Evolutionary conservation across 176 grass and related monocot species (phyloP).

Genomic region (Juncus effusus): DNA sequence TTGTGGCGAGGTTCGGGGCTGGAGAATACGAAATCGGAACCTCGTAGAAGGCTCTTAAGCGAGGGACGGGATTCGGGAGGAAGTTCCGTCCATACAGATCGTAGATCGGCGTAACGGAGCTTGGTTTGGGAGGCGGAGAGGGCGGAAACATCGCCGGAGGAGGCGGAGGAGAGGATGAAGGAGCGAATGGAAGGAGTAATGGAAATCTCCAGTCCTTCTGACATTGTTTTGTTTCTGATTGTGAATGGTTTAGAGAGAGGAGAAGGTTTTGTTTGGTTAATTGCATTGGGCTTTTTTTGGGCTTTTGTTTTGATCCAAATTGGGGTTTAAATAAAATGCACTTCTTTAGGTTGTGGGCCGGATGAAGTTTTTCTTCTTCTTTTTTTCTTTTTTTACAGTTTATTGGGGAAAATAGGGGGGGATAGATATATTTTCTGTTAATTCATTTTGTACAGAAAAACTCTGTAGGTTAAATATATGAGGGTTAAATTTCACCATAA

Average conservation of each 20-base stretch:
- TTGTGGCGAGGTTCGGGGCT: constrained; percentile 78
- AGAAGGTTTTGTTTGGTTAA: constrained; percentile 17
- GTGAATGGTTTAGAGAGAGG: background rate
- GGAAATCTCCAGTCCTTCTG: constrained; percentile 41
- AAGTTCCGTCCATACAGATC: constrained; percentile 60
- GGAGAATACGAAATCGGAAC: constrained; percentile 48
- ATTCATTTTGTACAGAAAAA: too few species aligned
- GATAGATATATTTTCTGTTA: too few species aligned
- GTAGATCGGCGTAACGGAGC: constrained; percentile 51
- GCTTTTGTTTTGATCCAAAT: too few species aligned
- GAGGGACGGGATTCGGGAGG: constrained; percentile 44
- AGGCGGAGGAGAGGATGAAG: constrained; percentile 38
- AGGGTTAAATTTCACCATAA: too few species aligned
- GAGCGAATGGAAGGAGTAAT: constrained; percentile 52
- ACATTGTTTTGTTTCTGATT: constrained; percentile 16
- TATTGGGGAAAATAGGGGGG: too few species aligned
- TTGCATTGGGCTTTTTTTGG: background rate
- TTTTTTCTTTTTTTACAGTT: too few species aligned
- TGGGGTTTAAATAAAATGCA: too few species aligned
- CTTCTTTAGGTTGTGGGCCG: too few species aligned
- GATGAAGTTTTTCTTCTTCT: too few species aligned
- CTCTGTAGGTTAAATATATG: too few species aligned
- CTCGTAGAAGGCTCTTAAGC: constrained; percentile 42
- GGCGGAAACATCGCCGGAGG: background rate
- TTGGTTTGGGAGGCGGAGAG: constrained; percentile 26